Evolutionary conservation across 495 filamentous ascomycete genomes (phyloP).

Genomic region (Viridothelium virens): DNA sequence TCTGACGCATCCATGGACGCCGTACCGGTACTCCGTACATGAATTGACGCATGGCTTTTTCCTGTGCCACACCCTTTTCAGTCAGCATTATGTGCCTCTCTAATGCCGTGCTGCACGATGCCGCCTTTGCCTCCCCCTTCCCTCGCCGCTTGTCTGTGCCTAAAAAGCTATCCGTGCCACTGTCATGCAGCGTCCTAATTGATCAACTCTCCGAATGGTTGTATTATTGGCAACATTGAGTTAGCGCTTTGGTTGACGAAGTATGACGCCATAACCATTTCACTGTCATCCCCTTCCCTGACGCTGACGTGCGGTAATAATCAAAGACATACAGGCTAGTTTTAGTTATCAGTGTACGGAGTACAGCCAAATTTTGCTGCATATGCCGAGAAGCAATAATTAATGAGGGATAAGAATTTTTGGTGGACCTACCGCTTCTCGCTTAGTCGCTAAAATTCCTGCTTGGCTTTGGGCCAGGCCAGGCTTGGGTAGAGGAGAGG

Average conservation of each 20-base stretch:
- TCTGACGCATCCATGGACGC: background rate
- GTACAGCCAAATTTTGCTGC: background rate
- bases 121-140: background rate
- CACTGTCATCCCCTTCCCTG: background rate
- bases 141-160: background rate
- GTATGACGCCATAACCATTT: background rate
- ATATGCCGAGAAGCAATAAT: background rate
- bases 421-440: background rate
- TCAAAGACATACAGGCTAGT: too few relatives aligned
- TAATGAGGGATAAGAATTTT: background rate
- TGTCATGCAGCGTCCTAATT: background rate
- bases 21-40: background rate
- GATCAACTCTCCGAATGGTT: background rate
- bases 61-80: constrained; percentile 9
- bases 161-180: background rate
- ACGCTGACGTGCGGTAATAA: too few relatives aligned
- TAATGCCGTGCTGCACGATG: constrained; percentile 6
- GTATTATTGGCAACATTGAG: constrained; percentile 4
- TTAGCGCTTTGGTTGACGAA: background rate
- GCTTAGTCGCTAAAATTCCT: too few relatives aligned
- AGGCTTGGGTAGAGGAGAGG: background rate
- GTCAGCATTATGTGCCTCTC: constrained; percentile 1
- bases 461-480: too few relatives aligned
- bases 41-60: constrained; percentile 2
- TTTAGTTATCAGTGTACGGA: background rate